phyloP scores from a whole-genome alignment of 2,329 filamentous ascomycete species.

The Berkeleyomyces rouxiae region DNA sequence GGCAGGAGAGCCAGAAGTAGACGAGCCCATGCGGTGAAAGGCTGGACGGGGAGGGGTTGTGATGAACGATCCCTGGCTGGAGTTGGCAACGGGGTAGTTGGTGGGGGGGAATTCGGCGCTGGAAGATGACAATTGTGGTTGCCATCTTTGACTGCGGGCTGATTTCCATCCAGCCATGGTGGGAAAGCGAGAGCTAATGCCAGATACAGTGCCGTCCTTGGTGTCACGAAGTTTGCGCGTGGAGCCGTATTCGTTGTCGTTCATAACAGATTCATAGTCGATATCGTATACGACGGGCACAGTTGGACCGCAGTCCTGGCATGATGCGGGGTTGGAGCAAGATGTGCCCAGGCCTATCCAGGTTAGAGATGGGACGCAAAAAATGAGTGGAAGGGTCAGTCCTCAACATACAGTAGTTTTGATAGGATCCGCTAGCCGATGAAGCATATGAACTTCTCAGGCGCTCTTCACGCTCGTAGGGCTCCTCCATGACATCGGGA shows the following conservation, averaged over 20 bases:
- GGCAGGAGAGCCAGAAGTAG: constrained; percentile 43
- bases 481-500: constrained; percentile 74
- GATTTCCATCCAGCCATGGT: constrained; percentile 35
- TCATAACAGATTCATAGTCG: constrained; percentile 51
- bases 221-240: constrained; percentile 2
- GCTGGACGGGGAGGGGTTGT: constrained; percentile 40
- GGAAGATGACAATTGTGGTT: constrained; percentile 35
- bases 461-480: constrained; percentile 50
- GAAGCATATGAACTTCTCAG: constrained; percentile 25
- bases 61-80: constrained; percentile 64
- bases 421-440: constrained; percentile 31
- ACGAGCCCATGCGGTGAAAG: constrained; percentile 31
- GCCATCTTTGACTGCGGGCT: constrained; percentile 19
- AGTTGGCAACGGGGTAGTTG: constrained; percentile 41
- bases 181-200: constrained; percentile 46
- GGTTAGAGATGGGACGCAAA: constrained; percentile 15
- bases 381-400: constrained; percentile 5
- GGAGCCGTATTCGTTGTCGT: constrained; percentile 36
- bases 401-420: constrained; percentile 59
- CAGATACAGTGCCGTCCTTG: constrained; percentile 42
- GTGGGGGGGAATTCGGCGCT: constrained; percentile 75
- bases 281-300: constrained; percentile 28
- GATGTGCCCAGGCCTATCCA: constrained; percentile 2
- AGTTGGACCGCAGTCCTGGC: constrained; percentile 13
- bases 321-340: neutral